Evolutionary conservation across 108 stramenopile species (phyloP), one percentile per base, ranked within the genome.

Genomic region (Schizochytrium sp.): DNA sequence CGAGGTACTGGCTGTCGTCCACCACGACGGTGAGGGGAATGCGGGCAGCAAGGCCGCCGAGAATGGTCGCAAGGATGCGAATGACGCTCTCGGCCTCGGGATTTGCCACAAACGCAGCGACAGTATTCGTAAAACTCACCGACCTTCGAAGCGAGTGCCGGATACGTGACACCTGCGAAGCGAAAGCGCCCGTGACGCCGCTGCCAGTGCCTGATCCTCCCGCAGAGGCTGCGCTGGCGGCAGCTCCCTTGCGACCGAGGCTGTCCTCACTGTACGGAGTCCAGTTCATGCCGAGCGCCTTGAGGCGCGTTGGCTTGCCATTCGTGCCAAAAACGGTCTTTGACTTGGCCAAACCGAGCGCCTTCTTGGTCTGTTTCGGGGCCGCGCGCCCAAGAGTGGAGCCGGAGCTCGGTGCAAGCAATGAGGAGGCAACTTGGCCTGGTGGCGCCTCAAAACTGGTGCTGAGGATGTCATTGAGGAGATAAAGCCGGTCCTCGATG

Each of bases 1-100:
- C 76, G 25, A 83, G 45, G 48, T 53, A 83, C 48, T 83, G 45
- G 76, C 76, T 83, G 16, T 83, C 76, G 76, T 83, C 76, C 18
- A 83, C 76, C n/a, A 83, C 76, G 51, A 83, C 16, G 51, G 51
- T 53, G 48, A 83, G 48, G 10, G 76, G 76, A 6, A 28, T 53
- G 48, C 51, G 45, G 19, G 76, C 23, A 12, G 76, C 45, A 23
- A 83, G 48, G 3, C 76, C 76, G 76, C 48, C 76, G 48, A 83
- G n/a, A 18, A 83, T 25, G n/a, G 76, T 45, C 0, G 76, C 76
- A 23, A 83, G 76, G 16, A 83, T 53, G 76, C 12, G 48, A 6
- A 34, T 83, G 3, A 83, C 48, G 25, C 25, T 53, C 5, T 28
- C 43, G 48, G 51, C 6, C 19, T 83, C 76, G 6, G 76, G 48